Base-by-base conservation (phyloP, 2,329 filamentous ascomycete species). In the Fusarium staphyleae region DNA sequence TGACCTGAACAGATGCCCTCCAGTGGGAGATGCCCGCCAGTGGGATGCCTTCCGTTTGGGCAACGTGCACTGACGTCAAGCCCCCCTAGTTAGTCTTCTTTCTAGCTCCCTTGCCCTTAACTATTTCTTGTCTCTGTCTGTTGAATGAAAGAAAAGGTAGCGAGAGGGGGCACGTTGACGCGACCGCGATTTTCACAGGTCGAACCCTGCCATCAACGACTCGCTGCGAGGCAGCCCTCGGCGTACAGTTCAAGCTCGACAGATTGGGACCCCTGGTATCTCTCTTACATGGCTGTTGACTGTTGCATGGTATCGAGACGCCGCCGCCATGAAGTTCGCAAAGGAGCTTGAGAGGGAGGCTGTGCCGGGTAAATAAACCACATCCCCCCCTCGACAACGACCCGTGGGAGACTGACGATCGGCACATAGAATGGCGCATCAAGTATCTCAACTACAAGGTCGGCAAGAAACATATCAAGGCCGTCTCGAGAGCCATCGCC, bases 391-490 rank as follows among this genome's bases (percentile, higher is more conserved):
- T 24, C 18, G 13, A 39, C n/a, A 15, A 39, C 4, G 10, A 26
- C 19, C 8, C 3, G 8, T 15, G 5, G n/a, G 10, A 12, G 5
- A 58, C 35, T 55, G 32, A 62, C 47, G 30, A 26, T 40, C 29
- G 36, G 39, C 15, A 10, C 42, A 41, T 63, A 87, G 85, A 98
- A 84, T 98, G 93, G 93, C 86, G 90, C 68, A 84, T 87, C 72
- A 96, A 96, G 74, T 98, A 97, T 74, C 83, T 98, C 66, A 86
- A 97, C 75, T 98, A 98, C 81, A 96, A 96, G 81, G 87, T 87
- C 50, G 93, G 92, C 55, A 98, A 98, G 77, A 97, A 97, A 77
- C 88, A 92, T 71, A 82, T 98, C 73, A 98, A 97, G 74, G 87
- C 86, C 50, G 87, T 97, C 45, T 76, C 82, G 18, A 84, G 88